Percentiles rank a stretch among this genome's conserved stretches.
Evolutionary conservation across 371 early-diverging fungal species (phyloP).

Genomic region (Capniomyces stellatus): DNA sequence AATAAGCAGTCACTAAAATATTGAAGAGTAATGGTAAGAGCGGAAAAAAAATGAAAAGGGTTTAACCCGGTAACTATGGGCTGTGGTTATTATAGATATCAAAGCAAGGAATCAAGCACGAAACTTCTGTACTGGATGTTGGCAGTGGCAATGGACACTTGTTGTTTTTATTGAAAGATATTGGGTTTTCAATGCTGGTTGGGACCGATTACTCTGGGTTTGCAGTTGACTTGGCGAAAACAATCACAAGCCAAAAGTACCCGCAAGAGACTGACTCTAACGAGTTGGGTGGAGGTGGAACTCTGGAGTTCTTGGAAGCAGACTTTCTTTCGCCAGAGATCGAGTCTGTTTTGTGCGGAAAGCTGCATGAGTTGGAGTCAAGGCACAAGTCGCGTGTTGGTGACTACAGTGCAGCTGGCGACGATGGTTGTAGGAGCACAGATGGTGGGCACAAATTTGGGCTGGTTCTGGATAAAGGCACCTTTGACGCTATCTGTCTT

Average conservation of each 20-base stretch:
- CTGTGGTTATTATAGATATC: too few species aligned
- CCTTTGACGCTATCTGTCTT: conserved; percentile 70
- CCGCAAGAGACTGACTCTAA: too few species aligned
- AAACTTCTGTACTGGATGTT: conserved; percentile 40
- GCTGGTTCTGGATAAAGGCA: conserved; percentile 76
- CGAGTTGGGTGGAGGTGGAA: not conserved
- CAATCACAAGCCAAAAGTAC: conserved; percentile 7
- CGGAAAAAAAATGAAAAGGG: not conserved
- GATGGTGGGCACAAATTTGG: conserved; percentile 21
- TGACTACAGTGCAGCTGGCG: conserved; percentile 24
- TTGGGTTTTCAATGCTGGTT: conserved; percentile 45
- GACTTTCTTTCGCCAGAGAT: conserved; percentile 38
- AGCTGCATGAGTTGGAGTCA: too few species aligned
- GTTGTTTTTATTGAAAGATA: conserved; percentile 44
- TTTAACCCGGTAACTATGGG: not conserved
- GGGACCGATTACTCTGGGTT: conserved; percentile 74
- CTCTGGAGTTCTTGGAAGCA: conserved; percentile 31
- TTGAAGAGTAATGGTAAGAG: too few species aligned
- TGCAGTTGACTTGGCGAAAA: conserved; percentile 47
- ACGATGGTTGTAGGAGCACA: not conserved
- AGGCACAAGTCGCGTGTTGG: too few species aligned
- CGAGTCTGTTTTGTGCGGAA: too few species aligned
- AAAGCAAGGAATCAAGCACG: too few species aligned
- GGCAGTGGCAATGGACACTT: conserved; percentile 90
- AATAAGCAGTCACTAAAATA: too few species aligned